Conservation (phyloP, 179 eudicot species). For the Vitellaria paradoxa region DNA sequence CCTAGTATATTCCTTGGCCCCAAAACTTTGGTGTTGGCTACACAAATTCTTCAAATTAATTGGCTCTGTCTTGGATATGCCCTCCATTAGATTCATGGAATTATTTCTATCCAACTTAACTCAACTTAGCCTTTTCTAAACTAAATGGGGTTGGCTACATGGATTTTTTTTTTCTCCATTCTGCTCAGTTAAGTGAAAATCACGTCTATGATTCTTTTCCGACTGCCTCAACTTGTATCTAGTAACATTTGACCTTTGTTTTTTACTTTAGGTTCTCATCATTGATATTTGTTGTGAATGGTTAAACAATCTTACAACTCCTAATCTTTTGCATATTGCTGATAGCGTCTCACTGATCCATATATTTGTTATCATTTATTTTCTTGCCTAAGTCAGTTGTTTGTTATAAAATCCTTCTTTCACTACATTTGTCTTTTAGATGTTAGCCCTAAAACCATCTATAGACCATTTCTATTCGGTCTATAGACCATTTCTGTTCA, state of each 20-base stretch:
- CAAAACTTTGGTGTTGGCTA: not conserved
- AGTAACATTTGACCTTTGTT: not conserved
- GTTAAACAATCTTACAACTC: not conserved
- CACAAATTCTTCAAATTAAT: not conserved
- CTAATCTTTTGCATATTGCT: not conserved
- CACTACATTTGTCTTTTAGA: not conserved
- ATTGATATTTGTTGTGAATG: not conserved
- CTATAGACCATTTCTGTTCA: too few species aligned
- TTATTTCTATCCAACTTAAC: not conserved
- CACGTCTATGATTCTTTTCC: not conserved
- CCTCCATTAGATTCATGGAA: not conserved
- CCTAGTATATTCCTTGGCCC: not conserved
- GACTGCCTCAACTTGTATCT: not conserved
- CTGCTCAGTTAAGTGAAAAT: too few species aligned
- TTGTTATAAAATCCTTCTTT: not conserved
- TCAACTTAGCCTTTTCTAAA: not conserved
- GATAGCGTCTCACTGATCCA: too few species aligned
- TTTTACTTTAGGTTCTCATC: not conserved
- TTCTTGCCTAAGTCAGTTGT: not conserved
- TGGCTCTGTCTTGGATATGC: too few species aligned
- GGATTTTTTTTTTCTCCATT: not conserved
- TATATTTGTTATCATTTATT: not conserved
- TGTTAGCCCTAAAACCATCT: too few species aligned
- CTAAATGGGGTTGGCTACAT: not conserved
- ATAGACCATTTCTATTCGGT: too few species aligned